Conservation (phyloP, 2,329 filamentous ascomycete genomes). For the Ceratocystis cacaofunesta region DNA sequence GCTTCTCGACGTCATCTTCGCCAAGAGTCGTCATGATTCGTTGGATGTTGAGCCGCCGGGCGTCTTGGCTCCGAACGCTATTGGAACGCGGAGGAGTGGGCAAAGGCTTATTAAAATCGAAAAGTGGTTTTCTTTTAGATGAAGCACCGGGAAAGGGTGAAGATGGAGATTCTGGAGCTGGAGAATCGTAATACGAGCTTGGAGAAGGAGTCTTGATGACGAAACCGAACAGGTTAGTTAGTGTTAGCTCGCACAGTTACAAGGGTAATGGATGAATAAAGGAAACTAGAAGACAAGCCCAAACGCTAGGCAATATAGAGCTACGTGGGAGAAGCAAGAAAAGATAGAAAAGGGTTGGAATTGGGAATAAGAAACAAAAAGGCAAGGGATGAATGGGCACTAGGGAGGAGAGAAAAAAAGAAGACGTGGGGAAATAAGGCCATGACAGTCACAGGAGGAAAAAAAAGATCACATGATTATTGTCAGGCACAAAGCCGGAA, state of each 20-base stretch:
- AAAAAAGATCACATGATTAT: constrained; percentile 7
- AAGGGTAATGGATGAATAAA: not conserved
- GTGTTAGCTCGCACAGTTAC: no score
- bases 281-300: not conserved
- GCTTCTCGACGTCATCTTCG: constrained; percentile 47
- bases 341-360: not conserved
- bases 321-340: not conserved
- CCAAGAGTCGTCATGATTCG: constrained; percentile 46
- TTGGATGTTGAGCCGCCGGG: constrained; percentile 35
- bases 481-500: not conserved
- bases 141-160: not conserved
- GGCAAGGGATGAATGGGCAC: not conserved
- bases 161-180: not conserved
- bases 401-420: not conserved
- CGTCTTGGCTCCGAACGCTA: constrained; percentile 24
- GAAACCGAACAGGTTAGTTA: not conserved
- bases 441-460: not conserved
- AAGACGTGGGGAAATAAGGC: constrained; percentile 2
- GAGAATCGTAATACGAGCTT: not conserved
- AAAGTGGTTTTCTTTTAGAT: not conserved
- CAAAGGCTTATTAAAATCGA: constrained; percentile 42
- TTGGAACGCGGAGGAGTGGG: constrained; percentile 36
- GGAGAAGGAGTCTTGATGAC: constrained; percentile 6
- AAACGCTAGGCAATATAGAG: no score
- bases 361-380: constrained; percentile 2